phyloP scores from a whole-genome alignment of 306 rosid species.

The Medicago truncatula region DNA sequence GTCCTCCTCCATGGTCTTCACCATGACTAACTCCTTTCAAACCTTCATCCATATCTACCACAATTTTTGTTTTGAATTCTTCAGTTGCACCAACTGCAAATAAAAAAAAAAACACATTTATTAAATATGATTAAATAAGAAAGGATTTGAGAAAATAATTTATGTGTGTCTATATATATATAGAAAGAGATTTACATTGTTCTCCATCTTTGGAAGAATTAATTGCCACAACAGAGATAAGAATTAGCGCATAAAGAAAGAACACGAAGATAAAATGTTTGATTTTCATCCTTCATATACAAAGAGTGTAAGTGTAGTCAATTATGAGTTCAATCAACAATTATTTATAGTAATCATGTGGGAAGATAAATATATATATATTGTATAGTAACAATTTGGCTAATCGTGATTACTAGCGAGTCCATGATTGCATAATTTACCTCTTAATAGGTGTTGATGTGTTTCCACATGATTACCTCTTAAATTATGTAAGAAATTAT shows the following conservation, averaged over 20 bases:
- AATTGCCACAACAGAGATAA: not conserved
- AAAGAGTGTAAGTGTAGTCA: not conserved
- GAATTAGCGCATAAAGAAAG: not conserved
- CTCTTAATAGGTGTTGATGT: no score
- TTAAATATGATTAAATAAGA: not conserved
- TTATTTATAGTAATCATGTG: not conserved
- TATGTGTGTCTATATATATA: no score
- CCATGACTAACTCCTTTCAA: not conserved
- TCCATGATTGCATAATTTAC: no score
- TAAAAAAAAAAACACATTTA: not conserved
- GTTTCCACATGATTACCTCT: no score
- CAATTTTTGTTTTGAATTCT: not conserved
- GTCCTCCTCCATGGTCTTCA: not conserved
- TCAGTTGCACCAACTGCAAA: not conserved
- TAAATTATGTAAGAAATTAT: no score
- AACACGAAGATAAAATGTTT: not conserved
- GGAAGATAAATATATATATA: not conserved
- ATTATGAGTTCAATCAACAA: not conserved
- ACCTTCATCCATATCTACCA: not conserved
- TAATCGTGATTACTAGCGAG: not conserved
- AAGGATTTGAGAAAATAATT: not conserved
- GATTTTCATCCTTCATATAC: not conserved
- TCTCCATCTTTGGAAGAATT: not conserved
- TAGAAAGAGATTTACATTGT: not conserved
- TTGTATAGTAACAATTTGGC: not conserved